phyloP scores from a whole-genome alignment of 371 early-diverging fungal genomes.

The Rhizopus stolonifer region DNA sequence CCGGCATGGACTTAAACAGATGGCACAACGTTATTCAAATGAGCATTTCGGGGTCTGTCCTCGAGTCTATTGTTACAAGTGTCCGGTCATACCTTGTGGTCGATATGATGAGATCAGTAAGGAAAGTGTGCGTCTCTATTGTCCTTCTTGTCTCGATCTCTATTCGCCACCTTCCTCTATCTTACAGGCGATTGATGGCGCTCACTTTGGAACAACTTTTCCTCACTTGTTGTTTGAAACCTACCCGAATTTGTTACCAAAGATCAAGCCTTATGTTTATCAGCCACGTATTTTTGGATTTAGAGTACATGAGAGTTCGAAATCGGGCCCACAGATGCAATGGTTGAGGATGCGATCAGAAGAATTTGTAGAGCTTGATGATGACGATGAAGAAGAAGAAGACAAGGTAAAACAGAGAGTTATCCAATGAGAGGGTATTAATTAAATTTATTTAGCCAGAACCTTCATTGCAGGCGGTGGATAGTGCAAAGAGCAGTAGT shows the following conservation, averaged over 20 bases:
- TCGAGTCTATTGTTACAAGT: conserved; percentile 74
- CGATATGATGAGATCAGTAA: conserved; percentile 69
- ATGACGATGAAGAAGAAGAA: conserved; percentile 32
- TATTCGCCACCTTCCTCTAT: conserved; percentile 80
- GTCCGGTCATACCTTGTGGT: conserved; percentile 83
- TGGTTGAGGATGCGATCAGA: conserved; percentile 71
- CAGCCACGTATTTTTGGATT: conserved; percentile 86
- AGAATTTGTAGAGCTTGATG: conserved; percentile 33
- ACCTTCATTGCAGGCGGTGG: conserved; percentile 22
- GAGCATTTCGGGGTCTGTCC: conserved; percentile 87
- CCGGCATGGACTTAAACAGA: conserved; percentile 71
- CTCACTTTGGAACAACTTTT: conserved; percentile 95
- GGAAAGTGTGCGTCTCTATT: conserved; percentile 74
- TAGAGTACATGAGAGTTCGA: conserved; percentile 62
- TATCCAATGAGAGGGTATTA: not conserved
- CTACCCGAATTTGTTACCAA: conserved; percentile 75
- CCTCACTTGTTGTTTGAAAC: conserved; percentile 89
- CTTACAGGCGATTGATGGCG: conserved; percentile 47
- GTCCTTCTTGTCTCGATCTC: conserved; percentile 84
- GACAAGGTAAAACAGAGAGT: conserved; percentile 14
- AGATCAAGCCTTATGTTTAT: conserved; percentile 57
- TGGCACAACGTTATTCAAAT: conserved; percentile 76
- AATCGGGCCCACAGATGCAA: conserved; percentile 73
- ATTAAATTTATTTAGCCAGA: conserved; percentile 5
- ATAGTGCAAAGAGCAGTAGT: conserved; percentile 13